Evolutionary conservation across 1,284 basidiomycete genomes (phyloP).

Genomic region (Sphagnurus paluster): DNA sequence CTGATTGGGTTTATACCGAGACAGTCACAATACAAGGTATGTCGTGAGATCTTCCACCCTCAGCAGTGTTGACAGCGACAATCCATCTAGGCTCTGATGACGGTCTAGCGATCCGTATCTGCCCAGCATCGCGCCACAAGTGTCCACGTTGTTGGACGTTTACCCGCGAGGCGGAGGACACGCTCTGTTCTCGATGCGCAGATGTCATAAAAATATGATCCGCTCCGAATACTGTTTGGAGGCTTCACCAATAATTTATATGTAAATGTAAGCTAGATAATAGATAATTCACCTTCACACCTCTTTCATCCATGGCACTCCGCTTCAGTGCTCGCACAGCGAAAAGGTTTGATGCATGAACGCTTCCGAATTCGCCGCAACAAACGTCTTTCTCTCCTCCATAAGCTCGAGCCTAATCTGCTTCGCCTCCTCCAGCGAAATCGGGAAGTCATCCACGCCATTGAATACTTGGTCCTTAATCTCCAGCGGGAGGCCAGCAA

Average conservation of each 20-base stretch:
- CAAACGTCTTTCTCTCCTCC: slow-evolving; percentile 25
- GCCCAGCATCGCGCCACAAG: slow-evolving; percentile 55
- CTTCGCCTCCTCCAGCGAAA: slow-evolving; percentile 29
- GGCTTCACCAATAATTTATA: too few species aligned
- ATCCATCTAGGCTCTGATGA: slow-evolving; percentile 31
- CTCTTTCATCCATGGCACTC: too few species aligned
- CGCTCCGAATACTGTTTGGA: too few species aligned
- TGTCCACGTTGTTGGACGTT: slow-evolving; percentile 84
- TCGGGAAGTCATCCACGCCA: slow-evolving; percentile 20
- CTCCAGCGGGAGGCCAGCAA: slow-evolving; percentile 18
- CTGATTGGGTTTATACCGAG: slow-evolving; percentile 50
- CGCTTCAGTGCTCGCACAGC: slow-evolving; percentile 11
- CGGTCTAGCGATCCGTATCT: slow-evolving; percentile 47
- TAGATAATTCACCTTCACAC: too few species aligned
- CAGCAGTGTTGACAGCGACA: slow-evolving; percentile 5
- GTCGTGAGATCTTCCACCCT: slow-evolving; percentile 7
- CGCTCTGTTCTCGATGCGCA: slow-evolving; percentile 63
- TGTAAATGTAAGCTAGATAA: too few species aligned
- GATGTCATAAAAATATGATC: too few species aligned
- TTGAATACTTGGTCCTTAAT: slow-evolving; percentile 23
- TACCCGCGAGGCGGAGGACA: slow-evolving; percentile 45
- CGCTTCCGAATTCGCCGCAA: background rate
- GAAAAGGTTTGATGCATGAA: slow-evolving; percentile 10
- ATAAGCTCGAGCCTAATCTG: slow-evolving; percentile 26
- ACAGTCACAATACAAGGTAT: slow-evolving; percentile 45